A percentile compares a stretch with the other conserved stretches of the same genome.
phyloP scores from a whole-genome alignment of 2,329 filamentous ascomycete genomes.

The Alternaria sp. region DNA sequence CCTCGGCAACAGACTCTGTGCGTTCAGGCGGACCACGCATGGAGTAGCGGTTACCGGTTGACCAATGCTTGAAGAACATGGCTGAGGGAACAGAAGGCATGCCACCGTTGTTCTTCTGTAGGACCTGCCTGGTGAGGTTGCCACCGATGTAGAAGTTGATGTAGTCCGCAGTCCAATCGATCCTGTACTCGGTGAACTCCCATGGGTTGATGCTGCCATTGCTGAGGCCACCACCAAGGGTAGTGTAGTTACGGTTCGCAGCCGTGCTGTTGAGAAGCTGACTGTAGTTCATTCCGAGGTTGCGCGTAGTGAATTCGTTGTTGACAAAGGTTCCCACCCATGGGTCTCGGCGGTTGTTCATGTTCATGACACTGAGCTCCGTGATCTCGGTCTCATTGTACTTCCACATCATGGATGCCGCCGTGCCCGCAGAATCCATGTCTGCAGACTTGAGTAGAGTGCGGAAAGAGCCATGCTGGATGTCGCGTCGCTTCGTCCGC shows the following conservation, averaged over 20 bases:
- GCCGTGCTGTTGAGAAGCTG: conserved; percentile 35
- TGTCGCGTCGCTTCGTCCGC: conserved; percentile 53
- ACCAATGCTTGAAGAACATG: conserved; percentile 57
- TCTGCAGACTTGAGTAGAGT: conserved; percentile 51
- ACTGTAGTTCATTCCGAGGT: conserved; percentile 52
- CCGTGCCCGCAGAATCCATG: conserved; percentile 47
- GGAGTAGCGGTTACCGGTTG: conserved; percentile 52
- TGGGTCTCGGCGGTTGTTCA: conserved; percentile 46
- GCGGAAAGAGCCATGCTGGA: conserved; percentile 57
- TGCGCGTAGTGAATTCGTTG: conserved; percentile 47
- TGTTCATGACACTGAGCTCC: conserved; percentile 56
- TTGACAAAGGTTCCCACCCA: conserved; percentile 50
- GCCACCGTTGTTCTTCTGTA: conserved; percentile 38
- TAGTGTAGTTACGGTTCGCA: conserved; percentile 49
- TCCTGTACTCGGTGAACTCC: conserved; percentile 55
- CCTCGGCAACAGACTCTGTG: conserved; percentile 49
- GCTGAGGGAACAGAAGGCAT: conserved; percentile 53
- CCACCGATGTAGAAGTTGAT: conserved; percentile 54
- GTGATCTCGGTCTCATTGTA: conserved; percentile 54
- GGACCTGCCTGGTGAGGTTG: conserved; percentile 43
- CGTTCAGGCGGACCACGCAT: conserved; percentile 54
- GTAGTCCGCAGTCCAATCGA: conserved; percentile 55
- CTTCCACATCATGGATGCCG: conserved; percentile 55
- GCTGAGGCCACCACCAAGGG: conserved; percentile 32
- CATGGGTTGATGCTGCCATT: conserved; percentile 49